These are phyloP conservation scores for Lactarius evosmus DNA, from an alignment of 768 basidiomycete species.

Conservation along the genomic window DNA sequence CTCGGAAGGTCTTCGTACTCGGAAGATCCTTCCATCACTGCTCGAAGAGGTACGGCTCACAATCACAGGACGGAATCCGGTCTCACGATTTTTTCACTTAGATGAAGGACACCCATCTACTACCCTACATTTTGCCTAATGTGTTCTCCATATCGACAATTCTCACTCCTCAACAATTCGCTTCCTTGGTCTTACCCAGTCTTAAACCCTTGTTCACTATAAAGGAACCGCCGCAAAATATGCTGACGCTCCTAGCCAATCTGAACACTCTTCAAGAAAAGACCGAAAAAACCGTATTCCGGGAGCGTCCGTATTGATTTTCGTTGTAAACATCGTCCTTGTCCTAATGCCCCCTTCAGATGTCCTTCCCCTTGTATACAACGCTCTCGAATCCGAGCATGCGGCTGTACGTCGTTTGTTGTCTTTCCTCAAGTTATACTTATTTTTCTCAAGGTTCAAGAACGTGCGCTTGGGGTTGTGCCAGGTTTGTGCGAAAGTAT, in stretches of 20 bases:
- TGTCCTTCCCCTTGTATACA: constrained; percentile 94
- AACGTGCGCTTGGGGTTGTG: constrained; percentile 78
- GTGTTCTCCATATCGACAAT: constrained; percentile 85
- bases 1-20: constrained; percentile 77
- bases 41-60: constrained; percentile 78
- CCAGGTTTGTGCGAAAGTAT: constrained; percentile 89
- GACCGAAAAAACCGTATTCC: constrained; percentile 80
- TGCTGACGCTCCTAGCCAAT: constrained; percentile 91
- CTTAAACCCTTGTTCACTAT: constrained; percentile 86
- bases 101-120: constrained; percentile 92
- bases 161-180: constrained; percentile 78
- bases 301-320: constrained; percentile 65
- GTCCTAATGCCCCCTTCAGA: constrained; percentile 45
- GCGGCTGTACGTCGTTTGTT: constrained; percentile 47
- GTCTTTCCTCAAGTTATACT: constrained; percentile 13
- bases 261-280: constrained; percentile 83
- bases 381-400: constrained; percentile 95
- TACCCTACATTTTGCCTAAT: constrained; percentile 95
- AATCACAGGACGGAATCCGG: not conserved
- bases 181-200: constrained; percentile 74
- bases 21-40: constrained; percentile 89
- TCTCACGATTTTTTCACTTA: constrained; percentile 30
- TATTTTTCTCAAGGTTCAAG: constrained; percentile 69
- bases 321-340: not conserved
- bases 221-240: constrained; percentile 96